Evolutionary conservation across 2,329 filamentous ascomycete genomes (phyloP).

Genomic region (Cercospora berteroae): DNA sequence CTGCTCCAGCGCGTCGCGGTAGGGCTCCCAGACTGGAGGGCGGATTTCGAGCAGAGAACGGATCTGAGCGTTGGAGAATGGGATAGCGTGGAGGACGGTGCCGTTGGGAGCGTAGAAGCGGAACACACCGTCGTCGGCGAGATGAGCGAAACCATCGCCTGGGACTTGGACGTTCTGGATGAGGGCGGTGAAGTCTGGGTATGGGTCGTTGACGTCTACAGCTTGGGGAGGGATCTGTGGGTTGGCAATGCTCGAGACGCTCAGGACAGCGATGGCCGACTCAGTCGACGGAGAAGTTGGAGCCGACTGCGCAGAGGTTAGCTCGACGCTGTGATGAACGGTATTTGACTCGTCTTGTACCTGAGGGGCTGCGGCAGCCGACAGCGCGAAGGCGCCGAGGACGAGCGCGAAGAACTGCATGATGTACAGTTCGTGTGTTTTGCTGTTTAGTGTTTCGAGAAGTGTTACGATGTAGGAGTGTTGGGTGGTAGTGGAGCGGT

Average conservation of each 20-base stretch:
- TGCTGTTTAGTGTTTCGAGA: not conserved
- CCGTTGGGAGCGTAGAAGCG: not conserved
- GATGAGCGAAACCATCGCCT: not conserved
- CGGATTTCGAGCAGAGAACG: not conserved
- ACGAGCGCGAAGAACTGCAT: not conserved
- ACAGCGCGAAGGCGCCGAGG: not conserved
- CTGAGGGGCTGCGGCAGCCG: not conserved
- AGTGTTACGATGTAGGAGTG: too few relatives aligned
- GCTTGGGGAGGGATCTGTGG: not conserved
- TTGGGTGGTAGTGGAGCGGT: too few relatives aligned
- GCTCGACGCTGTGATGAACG: not conserved
- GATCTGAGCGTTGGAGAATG: not conserved
- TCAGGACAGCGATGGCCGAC: not conserved
- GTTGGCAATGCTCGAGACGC: not conserved
- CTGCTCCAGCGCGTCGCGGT: not conserved
- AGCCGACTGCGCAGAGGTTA: not conserved
- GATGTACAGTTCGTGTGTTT: not conserved
- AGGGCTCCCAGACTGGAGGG: not conserved
- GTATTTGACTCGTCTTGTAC: not conserved
- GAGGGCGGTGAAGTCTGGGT: not conserved
- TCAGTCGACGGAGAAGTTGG: not conserved
- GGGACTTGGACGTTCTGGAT: not conserved
- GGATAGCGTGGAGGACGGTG: not conserved
- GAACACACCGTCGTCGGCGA: not conserved
- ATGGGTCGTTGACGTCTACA: not conserved